Percentiles rank a stretch among this genome's conserved stretches.
These are phyloP conservation scores for Crithidia acanthocephali DNA, from an alignment of 208 protist genomes.

Conservation along the genomic window DNA sequence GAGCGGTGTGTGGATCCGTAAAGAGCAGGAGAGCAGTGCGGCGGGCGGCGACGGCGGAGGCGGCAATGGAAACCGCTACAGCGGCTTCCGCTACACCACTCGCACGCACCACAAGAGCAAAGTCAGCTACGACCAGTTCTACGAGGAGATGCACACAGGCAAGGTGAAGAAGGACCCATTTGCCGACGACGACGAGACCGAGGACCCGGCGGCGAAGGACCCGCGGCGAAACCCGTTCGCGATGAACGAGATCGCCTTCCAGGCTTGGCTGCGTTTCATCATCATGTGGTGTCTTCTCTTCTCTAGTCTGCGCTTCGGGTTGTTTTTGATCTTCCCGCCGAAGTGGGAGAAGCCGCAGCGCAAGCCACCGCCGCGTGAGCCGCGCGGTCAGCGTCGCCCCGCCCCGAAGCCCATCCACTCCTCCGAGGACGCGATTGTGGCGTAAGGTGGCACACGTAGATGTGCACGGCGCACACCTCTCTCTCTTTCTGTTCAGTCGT, in stretches of 20 bases:
- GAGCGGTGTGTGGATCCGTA: conserved; percentile 84
- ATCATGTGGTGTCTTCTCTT: conserved; percentile 87
- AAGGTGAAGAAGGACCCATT: conserved; percentile 80
- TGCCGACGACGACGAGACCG: conserved; percentile 76
- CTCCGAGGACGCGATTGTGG: conserved; percentile 33
- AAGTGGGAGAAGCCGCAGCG: conserved; percentile 71
- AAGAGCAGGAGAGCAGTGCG: conserved; percentile 41
- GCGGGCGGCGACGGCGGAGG: conserved; percentile 45
- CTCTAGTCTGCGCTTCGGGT: conserved; percentile 55
- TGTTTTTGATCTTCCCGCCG: conserved; percentile 87
- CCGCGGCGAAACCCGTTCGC: conserved; percentile 81
- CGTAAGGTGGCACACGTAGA: conserved; percentile 10
- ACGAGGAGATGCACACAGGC: conserved; percentile 92
- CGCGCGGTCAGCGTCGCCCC: conserved; percentile 37
- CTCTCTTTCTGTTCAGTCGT: neutral
- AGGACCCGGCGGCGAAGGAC: conserved; percentile 46
- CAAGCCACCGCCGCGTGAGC: conserved; percentile 70
- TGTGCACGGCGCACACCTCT: no score
- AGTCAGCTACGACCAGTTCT: conserved; percentile 91
- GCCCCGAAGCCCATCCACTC: conserved; percentile 71
- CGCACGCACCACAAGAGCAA: conserved; percentile 79
- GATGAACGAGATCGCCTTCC: conserved; percentile 77
- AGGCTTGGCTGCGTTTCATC: conserved; percentile 90
- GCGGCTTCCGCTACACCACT: conserved; percentile 89
- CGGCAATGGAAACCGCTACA: conserved; percentile 75